Evolutionary conservation across 176 grass and related monocot genomes (phyloP).

Genomic region (Aegilops longissima): DNA sequence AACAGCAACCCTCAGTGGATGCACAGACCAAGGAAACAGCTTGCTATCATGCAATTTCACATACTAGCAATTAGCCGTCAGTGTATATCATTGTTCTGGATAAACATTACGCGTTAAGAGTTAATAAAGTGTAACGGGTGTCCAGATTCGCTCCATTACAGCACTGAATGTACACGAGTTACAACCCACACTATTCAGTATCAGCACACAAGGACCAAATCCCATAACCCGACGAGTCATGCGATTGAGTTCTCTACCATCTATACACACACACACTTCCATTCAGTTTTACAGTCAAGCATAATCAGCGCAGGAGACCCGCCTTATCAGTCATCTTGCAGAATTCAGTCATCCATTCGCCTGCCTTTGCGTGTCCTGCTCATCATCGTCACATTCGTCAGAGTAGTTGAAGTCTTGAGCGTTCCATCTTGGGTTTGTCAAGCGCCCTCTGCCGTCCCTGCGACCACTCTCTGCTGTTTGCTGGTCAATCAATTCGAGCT

Average conservation of each 20-base stretch:
- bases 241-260: neutral
- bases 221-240: neutral
- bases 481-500: constrained; percentile 49
- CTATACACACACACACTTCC: constrained; percentile 10
- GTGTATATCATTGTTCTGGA: neutral
- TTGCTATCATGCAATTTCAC: neutral
- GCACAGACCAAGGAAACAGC: neutral
- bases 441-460: neutral
- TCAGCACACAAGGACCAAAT: neutral
- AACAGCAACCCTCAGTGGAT: neutral
- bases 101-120: neutral
- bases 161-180: constrained; percentile 5
- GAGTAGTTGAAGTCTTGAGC: constrained; percentile 38
- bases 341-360: neutral
- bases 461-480: constrained; percentile 13
- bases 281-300: constrained; percentile 5
- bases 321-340: neutral
- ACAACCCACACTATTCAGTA: neutral
- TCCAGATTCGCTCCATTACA: neutral
- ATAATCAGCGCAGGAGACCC: neutral
- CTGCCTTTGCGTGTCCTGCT: neutral
- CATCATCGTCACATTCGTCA: constrained; percentile 18
- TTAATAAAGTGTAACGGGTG: neutral
- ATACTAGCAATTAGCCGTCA: neutral
- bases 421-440: constrained; percentile 38